Evolutionary conservation across 441 rosid species (phyloP).

Genomic region (Hura crepitans): DNA sequence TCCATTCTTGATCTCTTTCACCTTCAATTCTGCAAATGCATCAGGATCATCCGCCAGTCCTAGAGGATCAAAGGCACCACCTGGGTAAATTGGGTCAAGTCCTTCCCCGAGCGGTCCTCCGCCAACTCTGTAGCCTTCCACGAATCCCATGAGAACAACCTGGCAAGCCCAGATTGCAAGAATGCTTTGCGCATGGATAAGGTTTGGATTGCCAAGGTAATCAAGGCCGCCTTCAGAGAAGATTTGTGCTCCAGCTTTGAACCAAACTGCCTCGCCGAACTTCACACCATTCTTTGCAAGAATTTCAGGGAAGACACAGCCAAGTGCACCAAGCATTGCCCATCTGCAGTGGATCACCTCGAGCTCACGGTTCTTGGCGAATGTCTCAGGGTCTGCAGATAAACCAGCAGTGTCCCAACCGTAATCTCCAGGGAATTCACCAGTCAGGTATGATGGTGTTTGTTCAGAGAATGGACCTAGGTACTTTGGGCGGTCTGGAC

Average conservation of each 20-base stretch:
- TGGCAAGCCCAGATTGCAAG: slow-evolving; percentile 86
- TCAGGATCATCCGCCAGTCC: slow-evolving; percentile 86
- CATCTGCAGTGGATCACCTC: slow-evolving; percentile 90
- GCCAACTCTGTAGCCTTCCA: slow-evolving; percentile 84
- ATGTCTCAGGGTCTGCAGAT: slow-evolving; percentile 88
- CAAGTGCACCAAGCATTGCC: slow-evolving; percentile 93
- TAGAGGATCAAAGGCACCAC: slow-evolving; percentile 86
- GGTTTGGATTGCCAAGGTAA: slow-evolving; percentile 85
- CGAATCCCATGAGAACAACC: slow-evolving; percentile 82
- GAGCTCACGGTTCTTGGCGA: slow-evolving; percentile 88
- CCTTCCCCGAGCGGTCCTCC: slow-evolving; percentile 92
- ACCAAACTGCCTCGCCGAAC: slow-evolving; percentile 89
- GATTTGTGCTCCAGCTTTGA: slow-evolving; percentile 86
- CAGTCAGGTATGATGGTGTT: slow-evolving; percentile 83
- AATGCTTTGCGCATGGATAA: slow-evolving; percentile 86
- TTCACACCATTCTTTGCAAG: slow-evolving; percentile 75
- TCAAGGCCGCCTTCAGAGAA: slow-evolving; percentile 89
- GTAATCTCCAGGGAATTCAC: slow-evolving; percentile 86
- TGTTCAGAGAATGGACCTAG: slow-evolving; percentile 92
- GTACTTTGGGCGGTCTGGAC: slow-evolving; percentile 89
- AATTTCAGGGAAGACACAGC: slow-evolving; percentile 80
- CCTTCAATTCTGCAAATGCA: slow-evolving; percentile 83
- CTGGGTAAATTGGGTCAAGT: slow-evolving; percentile 80
- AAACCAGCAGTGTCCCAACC: slow-evolving; percentile 95
- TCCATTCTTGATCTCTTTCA: slow-evolving; percentile 85